phyloP scores from a whole-genome alignment of 108 stramenopile genomes.

The Pseudonitzschia multistriata region DNA sequence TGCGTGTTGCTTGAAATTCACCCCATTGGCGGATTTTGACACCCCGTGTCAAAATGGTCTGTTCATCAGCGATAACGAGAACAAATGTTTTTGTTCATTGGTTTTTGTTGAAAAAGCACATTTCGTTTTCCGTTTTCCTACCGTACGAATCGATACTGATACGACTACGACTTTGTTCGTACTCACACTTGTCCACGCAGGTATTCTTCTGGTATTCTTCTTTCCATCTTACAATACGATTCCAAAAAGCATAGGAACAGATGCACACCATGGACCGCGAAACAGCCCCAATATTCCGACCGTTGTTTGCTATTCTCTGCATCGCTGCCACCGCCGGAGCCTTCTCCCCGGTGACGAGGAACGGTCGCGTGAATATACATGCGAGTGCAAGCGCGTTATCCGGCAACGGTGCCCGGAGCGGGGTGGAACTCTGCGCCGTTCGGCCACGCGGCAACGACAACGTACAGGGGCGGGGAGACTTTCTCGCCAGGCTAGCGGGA shows the following conservation, averaged over 20 bases:
- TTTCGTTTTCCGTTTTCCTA: no score
- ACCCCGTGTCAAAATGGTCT: neutral
- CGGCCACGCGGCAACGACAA: neutral
- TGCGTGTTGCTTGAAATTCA: no score
- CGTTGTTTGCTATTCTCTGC: neutral
- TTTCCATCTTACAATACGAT: no score
- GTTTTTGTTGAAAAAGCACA: no score
- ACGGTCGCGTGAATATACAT: neutral
- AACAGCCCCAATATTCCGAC: neutral
- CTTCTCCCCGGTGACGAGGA: neutral
- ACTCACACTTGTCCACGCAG: no score
- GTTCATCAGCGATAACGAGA: neutral
- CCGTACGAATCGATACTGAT: no score
- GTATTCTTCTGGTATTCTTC: no score
- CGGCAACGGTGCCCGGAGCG: neutral
- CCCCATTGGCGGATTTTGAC: no score
- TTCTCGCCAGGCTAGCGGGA: conserved; percentile 11
- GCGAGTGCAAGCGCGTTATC: neutral
- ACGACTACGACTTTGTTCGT: no score
- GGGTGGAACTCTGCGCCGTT: neutral
- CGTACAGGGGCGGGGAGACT: neutral
- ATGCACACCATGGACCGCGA: neutral
- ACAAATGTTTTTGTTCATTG: neutral
- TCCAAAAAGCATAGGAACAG: no score
- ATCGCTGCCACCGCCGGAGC: neutral